Evolutionary conservation across 2,329 filamentous ascomycete genomes (phyloP), one percentile per base, ranked within the genome.

Genomic region (Geosmithia putterillii): DNA sequence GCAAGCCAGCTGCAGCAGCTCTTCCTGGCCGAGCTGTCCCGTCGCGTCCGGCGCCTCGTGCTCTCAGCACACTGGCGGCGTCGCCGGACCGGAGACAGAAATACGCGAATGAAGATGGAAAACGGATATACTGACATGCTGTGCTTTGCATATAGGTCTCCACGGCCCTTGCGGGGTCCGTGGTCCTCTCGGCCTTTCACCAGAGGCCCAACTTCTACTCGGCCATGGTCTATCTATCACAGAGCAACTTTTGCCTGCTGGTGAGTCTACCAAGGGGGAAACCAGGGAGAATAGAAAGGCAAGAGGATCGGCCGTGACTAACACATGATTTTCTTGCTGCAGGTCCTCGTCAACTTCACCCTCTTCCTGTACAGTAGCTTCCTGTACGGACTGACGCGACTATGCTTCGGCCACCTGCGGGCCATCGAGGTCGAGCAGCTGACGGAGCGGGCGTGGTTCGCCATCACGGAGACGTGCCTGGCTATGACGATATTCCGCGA

Each of bases 401-500:
- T 95, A 42, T 86, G 94, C 58, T 98, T 90, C 57, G 92, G 92
- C 47, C 81, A 79, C 17, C 76, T 98, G 19, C 87, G 94, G 51
- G 83, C 88, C 21, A 86, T 94, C 67, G 92, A 98, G 68, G 85
- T 92, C 54, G 94, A 98, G 63, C 90, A 96, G 60, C 76, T 98
- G 14, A 95, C 94, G 58, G 92, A 98, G 63, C 90, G 90, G 63
- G 89, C 86, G 41, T 98, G 94, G 94, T 95, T 95, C 58, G 90
- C 92, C 35, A 86, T 96, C 36, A 95, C 90, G 40, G 92, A 98
- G 66, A 98, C 92, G 50, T 86, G 89, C 57, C 71, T 98, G 50
- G 92, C 92, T 23, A 96, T 98, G 90, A 95, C 92, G 23, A 95
- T 95, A 50, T 96, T 98, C 63, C 76, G 92, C 38, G 92, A 95